Conservation (phyloP, 495 filamentous ascomycete species). For the Hyphodiscus hymeniophilus region DNA sequence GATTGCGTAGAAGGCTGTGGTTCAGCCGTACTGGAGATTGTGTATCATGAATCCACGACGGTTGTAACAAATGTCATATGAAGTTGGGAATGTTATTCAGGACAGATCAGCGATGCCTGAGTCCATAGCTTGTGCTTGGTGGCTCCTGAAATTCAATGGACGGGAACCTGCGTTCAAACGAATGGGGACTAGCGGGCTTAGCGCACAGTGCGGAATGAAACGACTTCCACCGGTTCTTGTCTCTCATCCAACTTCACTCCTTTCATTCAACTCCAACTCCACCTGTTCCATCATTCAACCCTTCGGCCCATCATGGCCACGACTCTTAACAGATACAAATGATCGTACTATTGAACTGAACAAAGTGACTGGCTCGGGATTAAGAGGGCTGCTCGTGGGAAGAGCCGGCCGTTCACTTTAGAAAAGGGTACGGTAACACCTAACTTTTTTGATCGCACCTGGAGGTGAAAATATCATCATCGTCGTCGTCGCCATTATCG, state of each 20-base stretch:
- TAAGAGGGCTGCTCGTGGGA: conserved; percentile 14
- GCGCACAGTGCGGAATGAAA: neutral
- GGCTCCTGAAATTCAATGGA: no score
- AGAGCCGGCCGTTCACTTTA: conserved; percentile 8
- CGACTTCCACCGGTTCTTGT: neutral
- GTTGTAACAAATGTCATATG: neutral
- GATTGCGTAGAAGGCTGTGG: conserved; percentile 19
- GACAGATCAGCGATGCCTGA: conserved; percentile 3
- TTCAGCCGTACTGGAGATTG: conserved; percentile 14
- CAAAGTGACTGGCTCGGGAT: conserved; percentile 20
- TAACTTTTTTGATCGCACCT: conserved; percentile 11
- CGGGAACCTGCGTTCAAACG: neutral
- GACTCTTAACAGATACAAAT: conserved; percentile 21
- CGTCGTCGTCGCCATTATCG: neutral
- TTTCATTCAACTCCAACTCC: no score
- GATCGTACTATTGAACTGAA: conserved; percentile 22
- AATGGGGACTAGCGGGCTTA: neutral
- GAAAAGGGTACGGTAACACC: conserved; percentile 24
- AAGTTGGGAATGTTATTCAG: neutral
- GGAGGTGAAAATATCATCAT: conserved; percentile 2
- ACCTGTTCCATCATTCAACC: conserved; percentile 7
- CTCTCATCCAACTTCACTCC: neutral
- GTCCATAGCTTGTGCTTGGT: neutral
- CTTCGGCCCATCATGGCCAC: conserved; percentile 16
- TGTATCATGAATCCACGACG: conserved; percentile 7